Percentiles rank a stretch among this genome's conserved stretches.
These are phyloP conservation scores for Beauveria pseudobassiana DNA, from an alignment of 2,329 filamentous ascomycete species.

Conservation along the genomic window DNA sequence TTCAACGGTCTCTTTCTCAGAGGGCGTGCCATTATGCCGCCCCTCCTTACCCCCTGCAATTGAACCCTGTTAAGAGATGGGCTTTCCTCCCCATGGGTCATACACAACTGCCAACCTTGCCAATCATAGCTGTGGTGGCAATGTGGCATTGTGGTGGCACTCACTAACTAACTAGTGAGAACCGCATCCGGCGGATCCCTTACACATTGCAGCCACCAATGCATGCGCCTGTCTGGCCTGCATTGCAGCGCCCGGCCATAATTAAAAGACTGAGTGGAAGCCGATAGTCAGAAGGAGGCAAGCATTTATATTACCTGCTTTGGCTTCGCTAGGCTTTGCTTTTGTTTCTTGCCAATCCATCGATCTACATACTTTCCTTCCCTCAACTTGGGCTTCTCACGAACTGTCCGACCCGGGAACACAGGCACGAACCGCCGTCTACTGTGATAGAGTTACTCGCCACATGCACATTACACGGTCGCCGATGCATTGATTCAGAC, in stretches of 20 bases:
- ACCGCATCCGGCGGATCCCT: slow-evolving; percentile 4
- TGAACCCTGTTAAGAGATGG: background rate
- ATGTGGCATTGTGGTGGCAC: background rate
- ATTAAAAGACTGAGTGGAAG: background rate
- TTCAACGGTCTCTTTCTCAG: slow-evolving; percentile 2
- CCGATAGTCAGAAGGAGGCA: background rate
- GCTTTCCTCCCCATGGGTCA: background rate
- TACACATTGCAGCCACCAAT: background rate
- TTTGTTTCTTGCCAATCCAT: background rate
- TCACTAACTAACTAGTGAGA: background rate
- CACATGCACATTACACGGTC: background rate
- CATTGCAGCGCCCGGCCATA: background rate
- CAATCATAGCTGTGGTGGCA: background rate
- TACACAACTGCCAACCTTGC: background rate
- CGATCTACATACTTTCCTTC: background rate
- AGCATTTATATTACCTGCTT: background rate
- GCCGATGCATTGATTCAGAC: slow-evolving; percentile 8
- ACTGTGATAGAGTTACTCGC: slow-evolving; percentile 1
- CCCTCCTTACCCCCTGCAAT: background rate
- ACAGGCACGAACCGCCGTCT: background rate
- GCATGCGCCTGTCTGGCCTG: background rate
- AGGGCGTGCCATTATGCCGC: slow-evolving; percentile 2
- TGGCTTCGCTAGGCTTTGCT: background rate
- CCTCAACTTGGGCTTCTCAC: background rate
- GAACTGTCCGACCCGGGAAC: background rate